phyloP scores from a whole-genome alignment of 139 green algal genomes.

The Picochlorum sp. region DNA sequence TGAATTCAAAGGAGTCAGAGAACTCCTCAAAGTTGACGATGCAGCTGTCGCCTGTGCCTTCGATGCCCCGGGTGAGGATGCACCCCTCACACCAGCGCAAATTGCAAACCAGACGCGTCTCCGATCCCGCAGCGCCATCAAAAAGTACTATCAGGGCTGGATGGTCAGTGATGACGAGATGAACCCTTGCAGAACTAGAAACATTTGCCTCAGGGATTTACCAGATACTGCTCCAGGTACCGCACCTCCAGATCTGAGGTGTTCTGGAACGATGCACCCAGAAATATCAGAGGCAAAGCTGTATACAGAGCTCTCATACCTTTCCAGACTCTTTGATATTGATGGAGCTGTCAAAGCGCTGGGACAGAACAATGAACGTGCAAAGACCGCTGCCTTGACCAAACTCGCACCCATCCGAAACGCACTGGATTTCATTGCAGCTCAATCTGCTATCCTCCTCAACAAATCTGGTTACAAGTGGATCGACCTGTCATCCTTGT shows the following conservation, averaged over 20 bases:
- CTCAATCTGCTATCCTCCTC: conserved; percentile 32
- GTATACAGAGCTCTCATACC: conserved; percentile 60
- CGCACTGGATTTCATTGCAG: conserved; percentile 36
- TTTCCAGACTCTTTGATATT: conserved; percentile 49
- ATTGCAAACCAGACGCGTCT: conserved; percentile 70
- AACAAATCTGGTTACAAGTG: conserved; percentile 53
- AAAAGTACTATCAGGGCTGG: conserved; percentile 54
- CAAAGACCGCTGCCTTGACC: conserved; percentile 12
- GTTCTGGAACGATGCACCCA: conserved; percentile 28
- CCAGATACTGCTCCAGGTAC: background rate
- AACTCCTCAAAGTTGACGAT: conserved; percentile 18
- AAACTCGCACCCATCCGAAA: conserved; percentile 16
- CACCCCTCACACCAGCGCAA: conserved; percentile 32
- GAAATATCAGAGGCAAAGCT: conserved; percentile 41
- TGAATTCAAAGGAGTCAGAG: conserved; percentile 43
- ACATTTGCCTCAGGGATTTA: conserved; percentile 34
- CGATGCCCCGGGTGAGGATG: conserved; percentile 15
- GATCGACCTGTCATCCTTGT: conserved; percentile 53
- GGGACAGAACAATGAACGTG: conserved; percentile 19
- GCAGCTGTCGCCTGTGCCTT: conserved; percentile 21
- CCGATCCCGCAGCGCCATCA: conserved; percentile 20
- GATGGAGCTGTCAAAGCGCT: conserved; percentile 30
- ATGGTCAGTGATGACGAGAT: conserved; percentile 65
- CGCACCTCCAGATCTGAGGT: conserved; percentile 17
- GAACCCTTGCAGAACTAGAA: conserved; percentile 31